Evolutionary conservation across 139 green algal species (phyloP).

Genomic region (Chlamydomonas eustigma): DNA sequence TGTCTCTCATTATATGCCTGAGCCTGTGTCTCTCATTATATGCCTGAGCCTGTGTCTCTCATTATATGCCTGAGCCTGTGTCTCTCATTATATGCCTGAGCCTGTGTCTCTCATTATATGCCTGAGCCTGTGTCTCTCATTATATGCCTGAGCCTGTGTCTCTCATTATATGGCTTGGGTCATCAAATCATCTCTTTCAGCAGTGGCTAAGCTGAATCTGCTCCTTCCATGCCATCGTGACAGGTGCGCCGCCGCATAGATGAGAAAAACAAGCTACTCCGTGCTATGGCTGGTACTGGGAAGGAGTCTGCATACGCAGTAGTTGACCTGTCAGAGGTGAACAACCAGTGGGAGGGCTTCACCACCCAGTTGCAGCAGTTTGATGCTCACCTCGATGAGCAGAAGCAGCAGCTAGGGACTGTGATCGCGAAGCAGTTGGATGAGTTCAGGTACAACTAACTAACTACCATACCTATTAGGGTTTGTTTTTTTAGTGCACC

Average conservation of each 20-base stretch:
- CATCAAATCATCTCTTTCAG: too few species aligned
- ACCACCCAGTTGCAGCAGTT: constrained; percentile 65
- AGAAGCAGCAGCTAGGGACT: constrained; percentile 56
- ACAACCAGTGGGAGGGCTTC: constrained; percentile 69
- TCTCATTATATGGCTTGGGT: too few species aligned
- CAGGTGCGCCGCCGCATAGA: constrained; percentile 58
- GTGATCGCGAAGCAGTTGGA: constrained; percentile 43
- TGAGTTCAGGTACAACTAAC: constrained; percentile 53
- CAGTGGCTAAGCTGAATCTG: too few species aligned
- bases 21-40: too few species aligned
- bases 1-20: too few species aligned
- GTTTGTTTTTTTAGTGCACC: background rate
- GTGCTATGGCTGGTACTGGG: constrained; percentile 36
- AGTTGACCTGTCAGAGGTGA: constrained; percentile 58
- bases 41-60: too few species aligned
- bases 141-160: too few species aligned
- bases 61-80: too few species aligned
- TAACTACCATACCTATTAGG: background rate
- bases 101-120: too few species aligned
- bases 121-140: too few species aligned
- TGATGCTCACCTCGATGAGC: constrained; percentile 60
- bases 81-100: too few species aligned
- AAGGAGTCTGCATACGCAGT: constrained; percentile 22
- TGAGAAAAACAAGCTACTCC: constrained; percentile 74
- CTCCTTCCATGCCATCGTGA: too few species aligned